Base-by-base conservation (phyloP, 108 stramenopile genomes). In the Cyclotella distinguenda region DNA sequence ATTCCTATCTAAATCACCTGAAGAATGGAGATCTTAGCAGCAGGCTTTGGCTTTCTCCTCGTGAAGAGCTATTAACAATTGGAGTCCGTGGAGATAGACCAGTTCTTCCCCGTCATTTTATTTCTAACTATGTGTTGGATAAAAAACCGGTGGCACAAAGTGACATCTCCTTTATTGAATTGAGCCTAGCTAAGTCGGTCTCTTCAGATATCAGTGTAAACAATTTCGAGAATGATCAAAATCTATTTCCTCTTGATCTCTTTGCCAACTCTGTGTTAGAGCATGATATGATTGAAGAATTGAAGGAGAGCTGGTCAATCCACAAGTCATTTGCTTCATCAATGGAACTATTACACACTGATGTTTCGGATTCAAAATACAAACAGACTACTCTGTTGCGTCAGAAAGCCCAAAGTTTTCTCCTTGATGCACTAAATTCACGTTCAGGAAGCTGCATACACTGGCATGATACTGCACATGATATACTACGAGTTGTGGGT, bases 241-340 rank as follows among this genome's bases (percentile, higher is more conserved):
- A 27, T 4, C 27, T 47, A 2, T 68, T 68, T 28, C 67, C 67
- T 31, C 67, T 68, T 15, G 10, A 30, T 7, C 46, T 15, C 6
- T 30, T 18, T 9, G 39, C 61, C 11, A 28, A 48, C 12, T 54
- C 63, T 26, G 28, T 27, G 39, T 51, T 71, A 15, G 70, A 64
- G 60, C 31, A 11, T 3, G 69, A 70, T 12, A 70, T 70, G 60
- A 62, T 62, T 7, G 31, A 46, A 6, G 69, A 70, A 35, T 27
- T 62, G 18, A 55, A 61, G 35, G 36, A 70, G 30, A 70, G 69
- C 36, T 70, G 69, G 69, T 48, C 61, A 42, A 54, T 60, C 10
- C 30, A 70, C 40, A 19, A 53, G 18, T 22, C 36, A n/a, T 42
- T 36, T 15, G 55, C 1, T 40, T 15, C 51, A 40, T n/a, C 32